These are phyloP conservation scores for Taxillus chinensis DNA, from an alignment of 164 flowering plant genomes.

Conservation along the genomic window DNA sequence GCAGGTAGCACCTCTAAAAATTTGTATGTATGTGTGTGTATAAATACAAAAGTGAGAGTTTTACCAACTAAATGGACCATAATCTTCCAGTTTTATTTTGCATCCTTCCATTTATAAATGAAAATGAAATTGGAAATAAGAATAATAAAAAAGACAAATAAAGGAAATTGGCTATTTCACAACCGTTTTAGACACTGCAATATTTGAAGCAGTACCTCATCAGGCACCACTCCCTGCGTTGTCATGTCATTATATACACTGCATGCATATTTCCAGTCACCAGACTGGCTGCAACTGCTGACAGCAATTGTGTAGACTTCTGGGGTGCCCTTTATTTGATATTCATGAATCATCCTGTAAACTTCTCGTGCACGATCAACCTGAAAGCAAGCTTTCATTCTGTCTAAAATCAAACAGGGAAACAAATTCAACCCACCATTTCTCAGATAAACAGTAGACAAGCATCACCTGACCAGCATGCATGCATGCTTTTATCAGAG, in stretches of 20 bases:
- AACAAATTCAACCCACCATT: neutral
- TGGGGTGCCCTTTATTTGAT: slow-evolving; percentile 78
- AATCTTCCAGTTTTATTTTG: too few relatives aligned
- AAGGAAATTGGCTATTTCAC: too few relatives aligned
- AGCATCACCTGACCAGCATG: slow-evolving; percentile 73
- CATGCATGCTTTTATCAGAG: slow-evolving; percentile 75
- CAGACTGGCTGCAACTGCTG: slow-evolving; percentile 69
- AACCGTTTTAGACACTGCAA: neutral
- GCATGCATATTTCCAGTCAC: slow-evolving; percentile 82
- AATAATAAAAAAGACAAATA: too few relatives aligned
- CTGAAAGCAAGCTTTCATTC: slow-evolving; percentile 24
- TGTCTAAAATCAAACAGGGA: neutral
- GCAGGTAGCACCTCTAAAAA: too few relatives aligned
- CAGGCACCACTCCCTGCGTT: slow-evolving; percentile 64
- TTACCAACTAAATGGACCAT: too few relatives aligned
- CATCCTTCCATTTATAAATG: too few relatives aligned
- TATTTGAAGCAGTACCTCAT: slow-evolving; percentile 51
- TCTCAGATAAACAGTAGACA: neutral
- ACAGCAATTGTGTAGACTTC: slow-evolving; percentile 96
- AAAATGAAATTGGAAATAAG: too few relatives aligned
- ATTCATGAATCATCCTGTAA: slow-evolving; percentile 70
- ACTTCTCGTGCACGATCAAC: slow-evolving; percentile 77
- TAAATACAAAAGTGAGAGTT: too few relatives aligned
- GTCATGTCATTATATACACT: slow-evolving; percentile 65
- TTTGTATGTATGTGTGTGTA: too few relatives aligned